A percentile compares a stretch with the other conserved stretches of the same genome.
Conservation (phyloP, 805 yeast genomes). For the Saccharomycopsis sp. region DNA sequence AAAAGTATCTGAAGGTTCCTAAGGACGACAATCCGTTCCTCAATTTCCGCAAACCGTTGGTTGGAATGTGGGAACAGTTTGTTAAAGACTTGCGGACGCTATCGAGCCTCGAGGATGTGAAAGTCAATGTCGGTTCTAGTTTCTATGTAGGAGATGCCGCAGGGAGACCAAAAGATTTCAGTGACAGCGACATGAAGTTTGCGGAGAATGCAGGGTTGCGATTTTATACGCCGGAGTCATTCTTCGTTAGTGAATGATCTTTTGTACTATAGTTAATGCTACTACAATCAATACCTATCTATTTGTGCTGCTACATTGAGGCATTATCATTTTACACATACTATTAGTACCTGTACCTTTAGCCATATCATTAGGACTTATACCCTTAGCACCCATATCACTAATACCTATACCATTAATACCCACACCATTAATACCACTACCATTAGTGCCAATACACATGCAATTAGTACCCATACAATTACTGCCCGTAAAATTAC, state of each 20-base stretch:
- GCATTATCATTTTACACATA: too few species aligned
- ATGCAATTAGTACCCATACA: too few species aligned
- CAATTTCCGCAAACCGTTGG: constrained; percentile 61
- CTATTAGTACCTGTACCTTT: too few species aligned
- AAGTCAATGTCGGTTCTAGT: constrained; percentile 38
- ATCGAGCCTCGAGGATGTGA: constrained; percentile 3
- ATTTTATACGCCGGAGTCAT: constrained; percentile 70
- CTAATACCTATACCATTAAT: too few species aligned
- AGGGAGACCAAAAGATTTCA: constrained; percentile 71
- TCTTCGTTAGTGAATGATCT: constrained; percentile 33
- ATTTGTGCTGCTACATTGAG: too few species aligned
- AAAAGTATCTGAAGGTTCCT: constrained; percentile 18
- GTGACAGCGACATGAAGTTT: constrained; percentile 70
- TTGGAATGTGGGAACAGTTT: constrained; percentile 70
- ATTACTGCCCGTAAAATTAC: too few species aligned
- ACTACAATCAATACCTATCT: too few species aligned
- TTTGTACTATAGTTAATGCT: too few species aligned
- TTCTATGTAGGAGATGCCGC: constrained; percentile 96
- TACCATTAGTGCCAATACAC: too few species aligned
- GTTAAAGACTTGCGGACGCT: constrained; percentile 31
- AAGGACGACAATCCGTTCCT: constrained; percentile 21
- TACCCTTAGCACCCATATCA: too few species aligned
- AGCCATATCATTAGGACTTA: too few species aligned
- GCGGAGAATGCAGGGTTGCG: constrained; percentile 49
- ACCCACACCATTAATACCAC: too few species aligned